Base-by-base conservation (phyloP, 495 filamentous ascomycete species). In the Penicillium verhagenii region DNA sequence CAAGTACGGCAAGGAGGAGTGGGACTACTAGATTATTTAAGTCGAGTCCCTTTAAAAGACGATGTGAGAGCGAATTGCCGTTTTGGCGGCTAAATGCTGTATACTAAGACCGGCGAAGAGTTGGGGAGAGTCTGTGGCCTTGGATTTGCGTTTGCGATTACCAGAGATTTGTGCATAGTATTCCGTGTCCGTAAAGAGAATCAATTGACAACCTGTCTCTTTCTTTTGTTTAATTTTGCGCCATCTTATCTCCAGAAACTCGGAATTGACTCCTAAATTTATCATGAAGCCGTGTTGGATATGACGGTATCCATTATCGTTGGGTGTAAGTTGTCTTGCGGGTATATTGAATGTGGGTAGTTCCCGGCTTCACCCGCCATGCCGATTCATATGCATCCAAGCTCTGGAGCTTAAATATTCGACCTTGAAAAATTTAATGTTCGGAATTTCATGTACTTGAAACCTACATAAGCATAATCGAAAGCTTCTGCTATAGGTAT, bases 1-100 rank as follows among this genome's bases (percentile, higher is more conserved):
- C 85, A 98, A 98, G 83, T 96, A 86, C 82, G 94, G 93, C 73
- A 97, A 97, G 84, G 94, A 97, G 66, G 75, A 78, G 66, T 78
- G 71, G 63, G 75, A 78, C 64, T 77, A 73, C 64, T 78, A 70
- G 60, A 65, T 42, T 47, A 50, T 44, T 48, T 42, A 46, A 29
- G 18, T 53, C 25, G 56, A 57, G 47, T 56, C 24, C 45, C 43
- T 55, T 44, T 54, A 68, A 60, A 54, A 39, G 53, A 46, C 26
- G 21, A 56, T 48, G 28, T 35, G 33, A 52, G 39, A 52, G 62
- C 52, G 44, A 55, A 44, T 25, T 26, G 61, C 54, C 52, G 47
- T 46, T 77, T 75, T 86, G n/a, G 76, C 73, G 88, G 82, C 60
- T 78, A 74, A 70, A 90, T 90, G 56, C 84, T 90, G 75, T 86